Evolutionary conservation across 352 stramenopile species (phyloP), one percentile per base, ranked within the genome.

Genomic region (Globisporangium radiosum): DNA sequence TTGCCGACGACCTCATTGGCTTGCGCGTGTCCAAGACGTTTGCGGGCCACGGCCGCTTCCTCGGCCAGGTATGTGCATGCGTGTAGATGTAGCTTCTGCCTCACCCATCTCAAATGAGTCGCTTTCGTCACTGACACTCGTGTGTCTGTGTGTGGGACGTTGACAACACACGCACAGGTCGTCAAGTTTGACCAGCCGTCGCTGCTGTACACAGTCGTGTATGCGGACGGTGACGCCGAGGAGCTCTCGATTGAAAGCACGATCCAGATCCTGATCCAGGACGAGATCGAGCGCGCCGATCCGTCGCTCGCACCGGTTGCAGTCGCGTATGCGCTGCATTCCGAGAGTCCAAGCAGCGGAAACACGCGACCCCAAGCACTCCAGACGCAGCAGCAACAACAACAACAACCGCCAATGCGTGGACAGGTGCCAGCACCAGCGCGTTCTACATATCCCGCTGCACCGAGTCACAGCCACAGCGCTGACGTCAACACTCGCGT

Each of bases 1-100:
- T 82, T 47, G 80, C 79, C 0, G 76, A 90, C 53, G 83, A 92
- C 40, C 66, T 94, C 11, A 85, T 94, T 49, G 85, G 85, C 0
- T 61, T 92, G 14, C 82, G 85, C n/a, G 83, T 94, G 2, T 81
- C 81, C 56, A 94, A 94, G 65, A 90, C 80, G 33, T 92, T 94
- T 64, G 76, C 75, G 25, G 78, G 81, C 5, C 69, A 88, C 52
- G 85, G 85, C n/a, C 75, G 82, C 5, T 94, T 94, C 54, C 58
- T 94, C n/a, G 85, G 85, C 0, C 84, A 94, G 66, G 75, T 71
- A 54, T 4, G 10, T 36, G 25, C 25, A 25, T 25, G 25, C 25
- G 2, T 25, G 25, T 25, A 25, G 25, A 25, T 25, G 25, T 25
- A 25, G 25, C 25, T 25, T 25, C 25, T 25, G 25, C 25, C 25